A percentile compares a stretch with the other conserved stretches of the same genome.
Conservation (phyloP, 163 green algal genomes). For the Smithsoniella earleae region DNA sequence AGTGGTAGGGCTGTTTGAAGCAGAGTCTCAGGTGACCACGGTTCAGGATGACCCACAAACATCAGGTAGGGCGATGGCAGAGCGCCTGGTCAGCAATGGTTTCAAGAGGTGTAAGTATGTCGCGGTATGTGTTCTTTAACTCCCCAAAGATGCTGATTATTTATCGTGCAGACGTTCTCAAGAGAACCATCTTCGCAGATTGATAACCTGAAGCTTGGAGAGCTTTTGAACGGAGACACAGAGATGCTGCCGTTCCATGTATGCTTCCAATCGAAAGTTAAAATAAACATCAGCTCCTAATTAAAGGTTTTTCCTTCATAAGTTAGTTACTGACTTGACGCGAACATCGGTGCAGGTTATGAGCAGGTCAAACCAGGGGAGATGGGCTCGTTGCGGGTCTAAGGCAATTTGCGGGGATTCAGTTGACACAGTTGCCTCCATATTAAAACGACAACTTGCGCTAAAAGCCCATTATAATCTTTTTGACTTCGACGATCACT, state of each 20-base stretch:
- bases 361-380: no score
- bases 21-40: not conserved
- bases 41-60: conserved; percentile 4
- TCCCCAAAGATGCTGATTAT: not conserved
- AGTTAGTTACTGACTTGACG: no score
- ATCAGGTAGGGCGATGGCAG: not conserved
- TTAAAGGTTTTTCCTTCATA: no score
- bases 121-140: not conserved
- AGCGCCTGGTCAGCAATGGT: not conserved
- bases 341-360: no score
- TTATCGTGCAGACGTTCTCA: not conserved
- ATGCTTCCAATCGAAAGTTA: no score
- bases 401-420: no score
- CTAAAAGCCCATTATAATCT: not conserved
- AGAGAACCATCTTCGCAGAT: not conserved
- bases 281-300: no score
- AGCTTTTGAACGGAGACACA: not conserved
- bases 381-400: no score
- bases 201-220: conserved; percentile 1
- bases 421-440: not conserved
- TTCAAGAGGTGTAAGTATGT: not conserved
- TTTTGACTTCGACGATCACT: conserved; percentile 2
- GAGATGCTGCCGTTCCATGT: conserved; percentile 8
- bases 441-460: not conserved
- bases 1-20: not conserved